Evolutionary conservation across 2,329 filamentous ascomycete species (phyloP).

Genomic region (Gnomoniopsis smithogilvyi): DNA sequence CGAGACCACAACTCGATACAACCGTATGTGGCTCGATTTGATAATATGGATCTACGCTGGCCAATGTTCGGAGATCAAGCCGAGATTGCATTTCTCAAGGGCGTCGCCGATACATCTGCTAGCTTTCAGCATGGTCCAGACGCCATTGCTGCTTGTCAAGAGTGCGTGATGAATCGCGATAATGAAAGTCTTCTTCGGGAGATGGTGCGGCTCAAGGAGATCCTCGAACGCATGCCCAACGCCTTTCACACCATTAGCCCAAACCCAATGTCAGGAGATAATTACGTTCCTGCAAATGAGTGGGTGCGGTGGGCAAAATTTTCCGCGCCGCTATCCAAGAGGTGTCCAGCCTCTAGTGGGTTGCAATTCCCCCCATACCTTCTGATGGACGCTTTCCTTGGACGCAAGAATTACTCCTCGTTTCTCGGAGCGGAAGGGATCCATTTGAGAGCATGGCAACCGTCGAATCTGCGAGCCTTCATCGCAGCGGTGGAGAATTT

Average conservation of each 20-base stretch:
- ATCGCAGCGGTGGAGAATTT: slow-evolving; percentile 54
- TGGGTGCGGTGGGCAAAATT: slow-evolving; percentile 52
- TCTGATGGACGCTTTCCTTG: slow-evolving; percentile 53
- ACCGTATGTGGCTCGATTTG: slow-evolving; percentile 49
- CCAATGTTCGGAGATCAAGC: slow-evolving; percentile 50
- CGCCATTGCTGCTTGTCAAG: slow-evolving; percentile 50
- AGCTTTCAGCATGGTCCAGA: slow-evolving; percentile 47
- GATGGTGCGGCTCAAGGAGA: slow-evolving; percentile 49
- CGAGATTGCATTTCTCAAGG: slow-evolving; percentile 50
- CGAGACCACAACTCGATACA: slow-evolving; percentile 44
- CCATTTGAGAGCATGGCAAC: slow-evolving; percentile 51
- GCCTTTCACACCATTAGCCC: slow-evolving; percentile 53
- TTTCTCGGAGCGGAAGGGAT: slow-evolving; percentile 51
- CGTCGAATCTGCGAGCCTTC: slow-evolving; percentile 51
- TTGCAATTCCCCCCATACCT: slow-evolving; percentile 51
- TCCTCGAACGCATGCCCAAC: slow-evolving; percentile 50
- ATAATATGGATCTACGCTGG: slow-evolving; percentile 53
- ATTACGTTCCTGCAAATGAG: slow-evolving; percentile 44
- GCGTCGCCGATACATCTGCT: slow-evolving; percentile 42
- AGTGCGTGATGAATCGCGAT: slow-evolving; percentile 51
- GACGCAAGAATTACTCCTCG: slow-evolving; percentile 46
- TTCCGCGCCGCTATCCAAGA: slow-evolving; percentile 45
- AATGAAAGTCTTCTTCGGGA: slow-evolving; percentile 47
- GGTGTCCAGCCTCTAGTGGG: slow-evolving; percentile 48
- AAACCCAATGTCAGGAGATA: slow-evolving; percentile 49